Conservation (phyloP, 129 eudicot genomes). For the Chrysanthemum lavandulifolium region DNA sequence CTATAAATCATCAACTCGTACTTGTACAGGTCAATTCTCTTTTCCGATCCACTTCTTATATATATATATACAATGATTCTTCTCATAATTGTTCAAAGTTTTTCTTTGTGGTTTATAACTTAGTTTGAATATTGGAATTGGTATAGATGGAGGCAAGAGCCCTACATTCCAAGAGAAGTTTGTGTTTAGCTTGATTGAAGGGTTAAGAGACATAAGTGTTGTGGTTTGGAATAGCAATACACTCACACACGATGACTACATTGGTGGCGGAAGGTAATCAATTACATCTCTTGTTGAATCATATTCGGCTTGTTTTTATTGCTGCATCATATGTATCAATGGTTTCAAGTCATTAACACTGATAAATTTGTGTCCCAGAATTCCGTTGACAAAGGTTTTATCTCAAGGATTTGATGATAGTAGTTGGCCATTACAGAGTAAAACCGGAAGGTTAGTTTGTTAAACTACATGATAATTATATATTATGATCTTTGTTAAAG, state of each 20-base stretch:
- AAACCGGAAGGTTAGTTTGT: conserved; percentile 64
- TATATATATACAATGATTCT: background rate
- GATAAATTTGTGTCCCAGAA: conserved; percentile 37
- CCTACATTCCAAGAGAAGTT: conserved; percentile 93
- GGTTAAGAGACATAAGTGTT: conserved; percentile 66
- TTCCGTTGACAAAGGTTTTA: conserved; percentile 73
- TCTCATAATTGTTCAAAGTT: background rate
- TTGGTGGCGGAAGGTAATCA: conserved; percentile 86
- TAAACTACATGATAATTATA: background rate
- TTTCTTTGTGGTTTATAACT: background rate
- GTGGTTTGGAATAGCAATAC: conserved; percentile 94
- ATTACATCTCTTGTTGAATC: background rate
- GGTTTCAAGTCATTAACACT: background rate
- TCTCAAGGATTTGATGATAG: conserved; percentile 77
- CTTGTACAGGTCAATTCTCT: conserved; percentile 61
- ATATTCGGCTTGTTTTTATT: background rate
- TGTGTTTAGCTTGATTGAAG: conserved; percentile 68
- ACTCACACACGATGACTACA: conserved; percentile 63
- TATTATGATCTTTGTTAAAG: too few species aligned
- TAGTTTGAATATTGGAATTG: background rate
- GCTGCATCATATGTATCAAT: background rate
- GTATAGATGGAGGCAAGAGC: conserved; percentile 87
- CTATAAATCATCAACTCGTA: conserved; percentile 62
- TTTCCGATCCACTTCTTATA: background rate
- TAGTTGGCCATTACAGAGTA: conserved; percentile 78